These are phyloP conservation scores for Pyricularia pennisetigena DNA, from an alignment of 2,329 filamentous ascomycete species.

Conservation along the genomic window DNA sequence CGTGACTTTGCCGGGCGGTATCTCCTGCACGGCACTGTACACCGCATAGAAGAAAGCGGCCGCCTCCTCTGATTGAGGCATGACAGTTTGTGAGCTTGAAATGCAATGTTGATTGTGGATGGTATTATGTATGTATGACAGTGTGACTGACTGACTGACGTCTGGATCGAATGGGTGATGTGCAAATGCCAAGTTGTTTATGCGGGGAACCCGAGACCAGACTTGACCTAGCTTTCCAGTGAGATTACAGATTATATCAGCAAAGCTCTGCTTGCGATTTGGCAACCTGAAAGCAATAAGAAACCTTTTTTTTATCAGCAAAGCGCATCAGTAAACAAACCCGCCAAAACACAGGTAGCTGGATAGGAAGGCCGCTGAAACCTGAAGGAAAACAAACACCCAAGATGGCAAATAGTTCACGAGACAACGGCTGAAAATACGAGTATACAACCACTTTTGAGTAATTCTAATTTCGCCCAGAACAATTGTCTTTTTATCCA, in stretches of 20 bases:
- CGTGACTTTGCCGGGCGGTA: constrained; percentile 75
- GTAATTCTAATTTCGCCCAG: no score
- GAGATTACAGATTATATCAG: neutral
- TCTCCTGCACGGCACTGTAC: constrained; percentile 75
- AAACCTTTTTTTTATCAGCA: no score
- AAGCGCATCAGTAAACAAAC: no score
- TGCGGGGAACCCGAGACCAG: neutral
- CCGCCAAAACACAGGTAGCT: no score
- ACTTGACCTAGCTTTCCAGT: neutral
- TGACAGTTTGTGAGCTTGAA: constrained; percentile 20
- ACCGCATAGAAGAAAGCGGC: constrained; percentile 66
- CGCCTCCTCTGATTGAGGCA: constrained; percentile 67
- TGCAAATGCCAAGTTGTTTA: neutral
- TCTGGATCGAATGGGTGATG: neutral
- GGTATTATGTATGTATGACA: neutral
- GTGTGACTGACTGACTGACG: no score
- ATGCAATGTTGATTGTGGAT: neutral
- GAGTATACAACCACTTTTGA: no score
- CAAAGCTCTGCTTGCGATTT: neutral
- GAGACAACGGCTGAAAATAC: no score
- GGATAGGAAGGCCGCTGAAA: no score
- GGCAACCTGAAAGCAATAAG: neutral
- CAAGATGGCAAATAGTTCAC: no score
- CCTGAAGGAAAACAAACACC: no score
- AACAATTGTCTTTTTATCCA: no score